phyloP scores from a whole-genome alignment of 371 early-diverging fungal genomes.

The Haplosporangium sp. region DNA sequence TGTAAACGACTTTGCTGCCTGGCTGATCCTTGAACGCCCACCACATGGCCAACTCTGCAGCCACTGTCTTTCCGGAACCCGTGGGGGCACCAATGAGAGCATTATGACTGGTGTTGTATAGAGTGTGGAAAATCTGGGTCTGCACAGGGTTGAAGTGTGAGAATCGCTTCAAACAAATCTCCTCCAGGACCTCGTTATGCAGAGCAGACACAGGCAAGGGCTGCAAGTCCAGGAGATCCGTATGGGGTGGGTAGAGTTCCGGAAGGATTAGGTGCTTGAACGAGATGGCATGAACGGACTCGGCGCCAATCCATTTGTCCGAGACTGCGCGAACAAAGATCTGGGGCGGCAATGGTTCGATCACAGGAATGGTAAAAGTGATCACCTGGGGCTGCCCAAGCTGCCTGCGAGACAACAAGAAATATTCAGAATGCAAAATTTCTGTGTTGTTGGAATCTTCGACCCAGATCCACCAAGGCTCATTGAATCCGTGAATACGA shows the following conservation, averaged over 20 bases:
- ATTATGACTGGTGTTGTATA: conserved; percentile 90
- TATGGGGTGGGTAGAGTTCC: conserved; percentile 82
- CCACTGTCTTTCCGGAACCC: conserved; percentile 98
- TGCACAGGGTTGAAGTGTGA: conserved; percentile 98
- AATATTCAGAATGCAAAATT: conserved; percentile 88
- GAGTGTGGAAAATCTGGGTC: conserved; percentile 96
- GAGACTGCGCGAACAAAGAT: conserved; percentile 90
- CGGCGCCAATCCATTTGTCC: conserved; percentile 95
- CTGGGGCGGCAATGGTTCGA: conserved; percentile 89
- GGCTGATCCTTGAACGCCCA: conserved; percentile 71
- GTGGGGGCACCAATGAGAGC: conserved; percentile 98
- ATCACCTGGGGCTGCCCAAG: conserved; percentile 82
- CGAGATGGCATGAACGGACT: conserved; percentile 85
- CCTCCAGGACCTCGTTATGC: conserved; percentile 82
- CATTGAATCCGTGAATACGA: conserved; percentile 84
- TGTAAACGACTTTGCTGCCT: conserved; percentile 93
- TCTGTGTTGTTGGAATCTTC: conserved; percentile 93
- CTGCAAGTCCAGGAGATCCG: conserved; percentile 88
- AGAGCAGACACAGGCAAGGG: conserved; percentile 90
- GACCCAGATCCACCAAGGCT: conserved; percentile 96
- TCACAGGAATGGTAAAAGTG: conserved; percentile 88
- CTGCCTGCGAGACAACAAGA: conserved; percentile 83
- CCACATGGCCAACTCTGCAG: conserved; percentile 97
- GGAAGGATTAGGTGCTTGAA: conserved; percentile 92
- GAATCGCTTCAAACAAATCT: conserved; percentile 82